Base-by-base conservation (phyloP, 257 asterid genomes). In the Solanum megistacrolobum region DNA sequence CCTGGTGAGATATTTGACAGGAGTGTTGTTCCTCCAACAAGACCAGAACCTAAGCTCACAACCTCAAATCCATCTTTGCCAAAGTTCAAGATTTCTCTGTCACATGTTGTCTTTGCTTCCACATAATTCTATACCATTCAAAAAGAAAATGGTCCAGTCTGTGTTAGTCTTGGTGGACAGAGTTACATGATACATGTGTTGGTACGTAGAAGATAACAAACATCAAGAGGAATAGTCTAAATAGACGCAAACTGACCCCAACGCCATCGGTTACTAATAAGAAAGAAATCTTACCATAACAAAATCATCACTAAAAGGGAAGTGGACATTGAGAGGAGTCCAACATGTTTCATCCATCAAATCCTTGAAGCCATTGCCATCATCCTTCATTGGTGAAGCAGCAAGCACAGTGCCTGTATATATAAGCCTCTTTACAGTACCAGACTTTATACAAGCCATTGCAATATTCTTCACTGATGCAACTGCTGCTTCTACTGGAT, bases 271-370 rank as follows among this genome's bases (percentile, higher is more conserved):
- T 68, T 38, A 25, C 58, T 6, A 78, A 4, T 81, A 58, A 46
- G 68, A 46, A 18, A 75, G 46, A 36, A 48, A 46, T 34, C 60
- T 4, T 75, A 91, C 93, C 76, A 29, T 23, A 18, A 36, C n/a
- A 12, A 0, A 21, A 73, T 88, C 88, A n/a, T 48, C 68, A 58
- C 48, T 9, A 82, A 38, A 85, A 78, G 81, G 32, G 11, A 29
- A 58, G 0, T 91, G 78, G 27, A 89, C 85, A 72, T 87, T 23
- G 76, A 92, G 90, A 55, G 93, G 91, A 31, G 91, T 91, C 93
- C 93, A 92, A 73, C 94, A 92, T 7, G 92, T 75, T 86, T 92
- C 93, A 68, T 91, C 93, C 81, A 91, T 88, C 68, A 69, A 68
- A 20, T 90, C 88, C 83, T 91, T 90, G 55, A 83, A 92, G 58